Percentiles rank a stretch among this genome's conserved stretches.
These are phyloP conservation scores for Fagopyrum homotropicum DNA, from an alignment of 148 eudicot species.

Conservation along the genomic window DNA sequence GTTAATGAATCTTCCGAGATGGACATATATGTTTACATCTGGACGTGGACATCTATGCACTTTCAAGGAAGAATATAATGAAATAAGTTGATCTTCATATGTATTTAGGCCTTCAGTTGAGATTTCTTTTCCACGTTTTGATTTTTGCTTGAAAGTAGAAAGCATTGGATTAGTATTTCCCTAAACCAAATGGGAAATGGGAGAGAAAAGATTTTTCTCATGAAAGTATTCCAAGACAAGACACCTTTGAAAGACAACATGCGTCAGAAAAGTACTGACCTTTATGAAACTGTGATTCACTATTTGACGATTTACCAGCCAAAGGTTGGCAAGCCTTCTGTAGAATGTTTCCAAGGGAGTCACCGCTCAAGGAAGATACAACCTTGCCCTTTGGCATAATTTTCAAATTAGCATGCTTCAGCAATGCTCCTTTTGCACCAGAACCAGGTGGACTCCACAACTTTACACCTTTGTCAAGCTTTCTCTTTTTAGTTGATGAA, in stretches of 20 bases:
- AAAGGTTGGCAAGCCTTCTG: not conserved
- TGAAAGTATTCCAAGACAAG: too few species aligned
- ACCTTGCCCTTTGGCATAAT: slow-evolving; percentile 14
- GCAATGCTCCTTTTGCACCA: not conserved
- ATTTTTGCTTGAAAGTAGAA: not conserved
- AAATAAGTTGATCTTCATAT: too few species aligned
- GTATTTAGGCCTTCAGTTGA: too few species aligned
- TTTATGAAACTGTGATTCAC: slow-evolving; percentile 1
- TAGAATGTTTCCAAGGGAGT: slow-evolving; percentile 12
- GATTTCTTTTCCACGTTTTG: not conserved
- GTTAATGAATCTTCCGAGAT: too few species aligned
- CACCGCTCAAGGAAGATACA: slow-evolving; percentile 18
- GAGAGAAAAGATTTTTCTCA: too few species aligned
- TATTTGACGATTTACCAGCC: slow-evolving; percentile 12
- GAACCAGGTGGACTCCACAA: slow-evolving; percentile 11
- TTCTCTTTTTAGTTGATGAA: slow-evolving; percentile 18
- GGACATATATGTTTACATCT: too few species aligned
- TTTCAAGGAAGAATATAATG: too few species aligned
- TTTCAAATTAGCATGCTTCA: slow-evolving; percentile 17
- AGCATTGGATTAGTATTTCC: not conserved
- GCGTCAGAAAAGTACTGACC: not conserved
- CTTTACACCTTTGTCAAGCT: slow-evolving; percentile 14
- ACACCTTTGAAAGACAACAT: not conserved
- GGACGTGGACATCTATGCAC: too few species aligned
- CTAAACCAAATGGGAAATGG: not conserved